Conservation (phyloP, 306 rosid genomes). For the Cercis canadensis region DNA sequence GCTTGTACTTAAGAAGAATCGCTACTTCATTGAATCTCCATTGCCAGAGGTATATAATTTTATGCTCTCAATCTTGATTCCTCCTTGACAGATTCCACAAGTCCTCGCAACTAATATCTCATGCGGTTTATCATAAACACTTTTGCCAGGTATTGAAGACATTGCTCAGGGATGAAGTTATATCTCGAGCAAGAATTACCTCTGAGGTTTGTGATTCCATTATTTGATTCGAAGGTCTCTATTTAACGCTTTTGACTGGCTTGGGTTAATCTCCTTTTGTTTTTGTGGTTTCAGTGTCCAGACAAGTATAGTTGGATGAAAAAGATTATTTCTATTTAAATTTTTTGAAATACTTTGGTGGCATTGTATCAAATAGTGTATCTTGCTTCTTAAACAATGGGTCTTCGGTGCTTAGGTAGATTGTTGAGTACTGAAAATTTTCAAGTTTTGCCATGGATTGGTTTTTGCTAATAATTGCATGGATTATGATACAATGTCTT, state of each 20-base stretch:
- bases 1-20: conserved; percentile 92
- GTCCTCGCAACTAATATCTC: conserved; percentile 26
- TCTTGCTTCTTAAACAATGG: conserved; percentile 3
- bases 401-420: conserved; percentile 10
- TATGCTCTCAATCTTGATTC: conserved; percentile 7
- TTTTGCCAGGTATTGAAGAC: conserved; percentile 82
- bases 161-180: conserved; percentile 78
- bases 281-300: background rate
- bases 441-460: conserved; percentile 15
- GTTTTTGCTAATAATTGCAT: conserved; percentile 6
- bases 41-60: conserved; percentile 70
- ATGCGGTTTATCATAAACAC: conserved; percentile 19
- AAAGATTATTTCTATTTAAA: background rate
- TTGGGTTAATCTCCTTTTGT: background rate
- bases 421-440: conserved; percentile 12
- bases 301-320: conserved; percentile 23
- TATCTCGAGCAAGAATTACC: conserved; percentile 72
- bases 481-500: background rate
- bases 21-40: conserved; percentile 90
- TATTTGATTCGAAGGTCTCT: conserved; percentile 8
- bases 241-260: conserved; percentile 16
- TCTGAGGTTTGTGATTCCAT: conserved; percentile 66
- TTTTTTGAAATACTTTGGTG: background rate
- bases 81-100: conserved; percentile 11
- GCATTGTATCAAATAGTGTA: conserved; percentile 6